These are phyloP conservation scores for Verticillium tricorpus DNA, from an alignment of 2,329 filamentous ascomycete genomes.

Conservation along the genomic window DNA sequence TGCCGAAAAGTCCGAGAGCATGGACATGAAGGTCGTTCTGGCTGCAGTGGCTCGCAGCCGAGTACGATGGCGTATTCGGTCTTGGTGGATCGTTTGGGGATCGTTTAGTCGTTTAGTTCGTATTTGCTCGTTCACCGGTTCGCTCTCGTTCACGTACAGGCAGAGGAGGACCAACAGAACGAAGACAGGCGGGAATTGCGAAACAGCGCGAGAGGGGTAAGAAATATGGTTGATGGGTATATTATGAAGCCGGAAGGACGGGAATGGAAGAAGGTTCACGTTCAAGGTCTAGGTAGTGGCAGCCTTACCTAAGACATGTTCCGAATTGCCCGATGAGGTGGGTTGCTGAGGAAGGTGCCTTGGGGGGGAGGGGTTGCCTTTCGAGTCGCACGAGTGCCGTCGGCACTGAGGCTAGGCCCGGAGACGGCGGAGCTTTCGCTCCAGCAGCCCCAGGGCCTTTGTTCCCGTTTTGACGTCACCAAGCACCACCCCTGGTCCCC, in stretches of 20 bases:
- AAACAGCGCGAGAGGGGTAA: too few species aligned
- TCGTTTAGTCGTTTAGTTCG: not conserved
- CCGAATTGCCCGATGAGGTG: too few species aligned
- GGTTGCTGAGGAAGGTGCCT: too few species aligned
- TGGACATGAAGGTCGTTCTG: not conserved
- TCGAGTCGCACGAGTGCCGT: not conserved
- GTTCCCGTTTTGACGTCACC: not conserved
- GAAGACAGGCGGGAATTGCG: too few species aligned
- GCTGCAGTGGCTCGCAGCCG: not conserved
- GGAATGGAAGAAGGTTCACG: not conserved
- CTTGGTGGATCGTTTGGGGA: not conserved
- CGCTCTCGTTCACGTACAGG: too few species aligned
- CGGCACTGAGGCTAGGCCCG: not conserved
- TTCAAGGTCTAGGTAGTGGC: not conserved
- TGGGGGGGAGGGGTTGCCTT: too few species aligned
- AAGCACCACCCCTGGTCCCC: not conserved
- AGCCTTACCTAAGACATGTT: not conserved
- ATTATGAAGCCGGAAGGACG: not conserved
- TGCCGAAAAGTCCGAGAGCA: not conserved
- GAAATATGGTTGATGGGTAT: too few species aligned
- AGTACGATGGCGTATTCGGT: not conserved
- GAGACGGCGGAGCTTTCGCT: not conserved
- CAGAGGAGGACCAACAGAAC: too few species aligned
- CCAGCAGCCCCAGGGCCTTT: not conserved
- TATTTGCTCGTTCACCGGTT: not conserved